Evolutionary conservation across 208 protist species (phyloP), one percentile per base, ranked within the genome.

Genomic region (Acanthamoeba rhysodes): DNA sequence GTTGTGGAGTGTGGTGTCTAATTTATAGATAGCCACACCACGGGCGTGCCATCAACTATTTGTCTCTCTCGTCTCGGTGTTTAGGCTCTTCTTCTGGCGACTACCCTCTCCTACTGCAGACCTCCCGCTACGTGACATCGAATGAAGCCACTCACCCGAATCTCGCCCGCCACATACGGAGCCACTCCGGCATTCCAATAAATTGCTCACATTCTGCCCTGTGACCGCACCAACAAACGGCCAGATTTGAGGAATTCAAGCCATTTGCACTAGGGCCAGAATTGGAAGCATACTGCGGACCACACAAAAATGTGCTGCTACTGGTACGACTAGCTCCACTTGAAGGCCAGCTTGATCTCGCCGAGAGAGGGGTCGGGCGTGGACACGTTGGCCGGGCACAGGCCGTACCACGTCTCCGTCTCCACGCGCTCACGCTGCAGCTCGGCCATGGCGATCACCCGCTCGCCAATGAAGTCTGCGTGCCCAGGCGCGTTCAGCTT

Each of bases 271-370:
- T n/a, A n/a, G n/a, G n/a, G n/a, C n/a, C n/a, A n/a, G n/a, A n/a
- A n/a, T n/a, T n/a, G n/a, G n/a, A n/a, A n/a, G n/a, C n/a, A n/a
- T n/a, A 48, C 45, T 48, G 45, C 45, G 45, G 45, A 48, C 45
- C 45, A 48, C 12, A 10, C 45, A 48, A 48, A 48, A 48, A 48
- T 48, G 45, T 7, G 45, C 45, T 48, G 2, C 45, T 48, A 48
- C 45, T 48, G 2, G 8, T 48, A 48, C 6, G 7, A 53, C 48
- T 53, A 24, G 55, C 55, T 62, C 68, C 68, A 74, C 68, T 74
- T 32, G 68, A 74, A 74, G 29, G 68, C 32, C 32, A 74, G 29
- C 68, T 74, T 74, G 68, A 74, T 74, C 68, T 74, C 68, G 68
- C 68, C 68, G 68, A 74, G 68, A 29, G 68, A 74, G 32, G 68